These are phyloP conservation scores for Solanum habrochaites DNA, from an alignment of 257 asterid genomes.

Conservation along the genomic window DNA sequence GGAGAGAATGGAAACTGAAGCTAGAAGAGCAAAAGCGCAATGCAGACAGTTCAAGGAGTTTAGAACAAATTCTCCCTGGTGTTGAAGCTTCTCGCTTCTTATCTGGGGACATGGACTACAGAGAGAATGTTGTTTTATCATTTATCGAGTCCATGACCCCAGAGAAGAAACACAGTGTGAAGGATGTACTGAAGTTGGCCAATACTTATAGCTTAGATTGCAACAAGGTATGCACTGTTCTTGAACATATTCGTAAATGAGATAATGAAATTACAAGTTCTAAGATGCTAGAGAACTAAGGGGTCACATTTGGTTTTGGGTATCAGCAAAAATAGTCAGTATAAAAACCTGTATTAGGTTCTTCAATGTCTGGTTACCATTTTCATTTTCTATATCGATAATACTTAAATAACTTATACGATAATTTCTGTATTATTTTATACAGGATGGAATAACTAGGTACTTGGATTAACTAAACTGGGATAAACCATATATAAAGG, in stretches of 20 bases:
- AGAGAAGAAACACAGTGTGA: constrained; percentile 65
- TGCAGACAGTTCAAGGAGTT: constrained; percentile 77
- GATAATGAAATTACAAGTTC: neutral
- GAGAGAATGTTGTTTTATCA: constrained; percentile 49
- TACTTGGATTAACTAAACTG: neutral
- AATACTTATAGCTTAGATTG: constrained; percentile 60
- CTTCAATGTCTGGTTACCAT: neutral
- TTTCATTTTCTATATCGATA: neutral
- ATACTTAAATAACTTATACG: neutral
- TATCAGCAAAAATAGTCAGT: neutral
- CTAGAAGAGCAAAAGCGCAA: constrained; percentile 75
- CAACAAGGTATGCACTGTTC: constrained; percentile 40
- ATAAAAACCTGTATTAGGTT: neutral
- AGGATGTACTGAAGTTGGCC: constrained; percentile 53
- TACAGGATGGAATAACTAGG: neutral
- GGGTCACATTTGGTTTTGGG: neutral
- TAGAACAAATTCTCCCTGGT: constrained; percentile 88
- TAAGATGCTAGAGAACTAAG: neutral
- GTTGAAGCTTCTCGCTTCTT: constrained; percentile 77
- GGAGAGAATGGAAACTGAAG: constrained; percentile 97
- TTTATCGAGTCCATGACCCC: constrained; percentile 60
- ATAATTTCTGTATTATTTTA: neutral
- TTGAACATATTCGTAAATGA: neutral
- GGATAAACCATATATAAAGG: neutral
- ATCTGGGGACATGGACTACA: constrained; percentile 73